A percentile compares a stretch with the other conserved stretches of the same genome.
Evolutionary conservation across 2,329 filamentous ascomycete species (phyloP).

Genomic region (Cercospora citrullina): DNA sequence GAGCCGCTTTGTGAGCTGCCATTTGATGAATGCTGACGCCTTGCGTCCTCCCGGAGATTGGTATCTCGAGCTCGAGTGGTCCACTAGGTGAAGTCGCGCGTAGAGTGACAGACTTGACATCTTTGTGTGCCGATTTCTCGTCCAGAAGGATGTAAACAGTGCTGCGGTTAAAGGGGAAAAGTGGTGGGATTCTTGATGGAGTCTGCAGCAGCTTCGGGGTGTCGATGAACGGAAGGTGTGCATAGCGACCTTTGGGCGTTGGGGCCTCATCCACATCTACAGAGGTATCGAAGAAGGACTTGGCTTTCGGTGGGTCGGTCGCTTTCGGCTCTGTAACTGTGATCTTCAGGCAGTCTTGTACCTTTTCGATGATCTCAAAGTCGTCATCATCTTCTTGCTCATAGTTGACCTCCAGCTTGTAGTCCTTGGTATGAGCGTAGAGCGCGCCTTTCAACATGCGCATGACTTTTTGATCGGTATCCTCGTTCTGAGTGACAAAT

Average conservation of each 20-base stretch:
- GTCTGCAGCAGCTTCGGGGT: constrained; percentile 63
- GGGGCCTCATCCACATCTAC: constrained; percentile 47
- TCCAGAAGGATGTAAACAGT: constrained; percentile 66
- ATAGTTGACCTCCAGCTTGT: constrained; percentile 64
- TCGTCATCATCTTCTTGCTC: constrained; percentile 47
- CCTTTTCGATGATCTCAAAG: constrained; percentile 64
- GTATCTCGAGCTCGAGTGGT: constrained; percentile 64
- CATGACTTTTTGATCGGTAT: constrained; percentile 67
- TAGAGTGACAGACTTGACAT: constrained; percentile 59
- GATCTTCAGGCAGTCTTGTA: constrained; percentile 52
- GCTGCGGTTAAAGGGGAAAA: constrained; percentile 67
- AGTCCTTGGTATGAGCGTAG: constrained; percentile 65
- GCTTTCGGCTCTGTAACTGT: constrained; percentile 31
- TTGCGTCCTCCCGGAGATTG: constrained; percentile 44
- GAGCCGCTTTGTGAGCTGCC: constrained; percentile 65
- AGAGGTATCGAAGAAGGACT: constrained; percentile 61
- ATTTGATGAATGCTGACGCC: constrained; percentile 61
- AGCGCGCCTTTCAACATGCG: constrained; percentile 73
- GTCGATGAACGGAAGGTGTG: constrained; percentile 55
- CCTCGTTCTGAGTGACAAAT: constrained; percentile 61
- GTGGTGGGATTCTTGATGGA: constrained; percentile 61
- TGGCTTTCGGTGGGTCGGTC: constrained; percentile 35
- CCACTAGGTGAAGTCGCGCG: constrained; percentile 58
- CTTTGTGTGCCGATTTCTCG: constrained; percentile 48
- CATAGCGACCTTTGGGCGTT: constrained; percentile 42